Evolutionary conservation across 2,329 filamentous ascomycete genomes (phyloP), one percentile per base, ranked within the genome.

Genomic region (Fusarium annulatum): DNA sequence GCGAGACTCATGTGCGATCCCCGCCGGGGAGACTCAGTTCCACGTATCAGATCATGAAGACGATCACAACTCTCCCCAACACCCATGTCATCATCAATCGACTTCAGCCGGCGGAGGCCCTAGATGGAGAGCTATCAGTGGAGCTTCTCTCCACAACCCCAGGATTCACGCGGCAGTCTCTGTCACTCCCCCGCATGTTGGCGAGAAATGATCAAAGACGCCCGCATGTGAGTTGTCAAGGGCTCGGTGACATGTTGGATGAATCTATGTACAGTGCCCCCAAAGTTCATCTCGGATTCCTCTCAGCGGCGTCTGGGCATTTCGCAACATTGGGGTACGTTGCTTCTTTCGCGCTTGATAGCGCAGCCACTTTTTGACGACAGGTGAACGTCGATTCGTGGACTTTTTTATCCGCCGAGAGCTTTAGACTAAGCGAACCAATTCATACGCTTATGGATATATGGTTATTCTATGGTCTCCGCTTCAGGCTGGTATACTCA

Each of bases 101-200:
- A 55, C 48, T 60, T 53, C 30, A 70, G 53, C 58, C 57, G 57
- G 57, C 41, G 45, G 48, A 57, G 21, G 45, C 45, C 53, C 57
- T 60, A 46, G 61, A 58, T 59, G 53, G 43, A 66, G 51, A 69
- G 55, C 63, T 61, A 64, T 61, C 52, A 53, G 73, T 77, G 75
- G 75, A 69, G 67, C 65, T 64, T 57, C 65, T 75, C 69, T 61
- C 73, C 69, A 72, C 67, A 74, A 67, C 74, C 74, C 69, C 72
- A 74, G 69, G 71, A 72, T 71, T 66, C 61, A 64, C 65, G 61
- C 64, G 65, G 69, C 61, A 76, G 42, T 72, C 67, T 53, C 36
- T 63, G 56, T 51, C 23, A 51, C 56, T 51, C 42, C 67, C 76
- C 76, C 76, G 61, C 76, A 77, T 65, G 41, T 53, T 68, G 53